Evolutionary conservation across 495 filamentous ascomycete species (phyloP).

Genomic region (Aspergillus egyptiacus): DNA sequence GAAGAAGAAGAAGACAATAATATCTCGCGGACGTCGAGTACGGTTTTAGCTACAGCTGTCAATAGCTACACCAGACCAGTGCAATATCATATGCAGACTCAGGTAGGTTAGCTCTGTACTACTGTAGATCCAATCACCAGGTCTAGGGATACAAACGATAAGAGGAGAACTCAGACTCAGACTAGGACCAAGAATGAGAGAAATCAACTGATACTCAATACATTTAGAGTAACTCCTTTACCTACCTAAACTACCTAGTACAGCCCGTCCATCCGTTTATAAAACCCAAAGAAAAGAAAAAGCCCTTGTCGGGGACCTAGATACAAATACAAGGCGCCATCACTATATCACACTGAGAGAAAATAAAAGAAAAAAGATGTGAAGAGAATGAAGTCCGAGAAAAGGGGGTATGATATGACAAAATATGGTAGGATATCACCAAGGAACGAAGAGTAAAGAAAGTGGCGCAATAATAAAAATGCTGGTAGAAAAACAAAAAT

Average conservation of each 20-base stretch:
- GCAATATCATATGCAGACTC: no score
- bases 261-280: conserved; percentile 3
- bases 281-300: background rate
- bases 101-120: no score
- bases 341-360: conserved; percentile 3
- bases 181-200: no score
- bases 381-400: background rate
- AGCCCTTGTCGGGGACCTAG: background rate
- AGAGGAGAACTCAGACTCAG: no score
- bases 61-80: no score
- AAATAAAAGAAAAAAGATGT: conserved; percentile 9
- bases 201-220: background rate
- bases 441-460: conserved; percentile 2
- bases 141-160: no score
- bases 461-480: background rate
- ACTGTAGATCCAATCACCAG: no score
- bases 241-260: conserved; percentile 2
- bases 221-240: background rate
- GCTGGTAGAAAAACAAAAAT: conserved; percentile 10
- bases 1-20: no score
- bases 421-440: conserved; percentile 5
- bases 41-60: no score
- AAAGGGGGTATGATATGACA: conserved; percentile 1
- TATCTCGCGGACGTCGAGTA: no score
- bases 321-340: conserved; percentile 6